Percentiles rank a stretch among this genome's conserved stretches.
These are phyloP conservation scores for Trametes elegans DNA, from an alignment of 768 basidiomycete species.

Conservation along the genomic window DNA sequence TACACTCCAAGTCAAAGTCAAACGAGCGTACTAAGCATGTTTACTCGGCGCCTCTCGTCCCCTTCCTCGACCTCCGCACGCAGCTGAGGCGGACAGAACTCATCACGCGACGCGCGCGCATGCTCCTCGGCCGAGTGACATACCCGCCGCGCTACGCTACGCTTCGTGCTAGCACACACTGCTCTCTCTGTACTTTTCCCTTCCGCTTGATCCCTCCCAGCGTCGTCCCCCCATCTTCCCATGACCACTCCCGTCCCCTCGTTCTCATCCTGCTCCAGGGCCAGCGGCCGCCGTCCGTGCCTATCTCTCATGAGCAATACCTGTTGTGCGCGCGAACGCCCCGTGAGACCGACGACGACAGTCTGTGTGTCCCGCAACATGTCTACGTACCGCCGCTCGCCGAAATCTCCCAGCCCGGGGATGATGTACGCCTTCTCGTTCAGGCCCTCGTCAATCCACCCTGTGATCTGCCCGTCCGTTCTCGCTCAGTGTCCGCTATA, in stretches of 20 bases:
- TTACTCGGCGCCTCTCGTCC: no score
- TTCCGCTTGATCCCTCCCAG: neutral
- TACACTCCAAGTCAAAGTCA: no score
- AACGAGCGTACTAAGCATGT: no score
- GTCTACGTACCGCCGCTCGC: conserved; percentile 74
- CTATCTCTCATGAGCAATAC: conserved; percentile 18
- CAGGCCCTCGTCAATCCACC: conserved; percentile 92
- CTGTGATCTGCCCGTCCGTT: conserved; percentile 65
- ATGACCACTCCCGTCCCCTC: neutral
- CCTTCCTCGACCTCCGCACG: no score
- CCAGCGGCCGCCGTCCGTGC: no score
- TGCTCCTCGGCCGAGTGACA: no score
- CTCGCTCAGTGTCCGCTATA: neutral
- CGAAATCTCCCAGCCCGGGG: conserved; percentile 97
- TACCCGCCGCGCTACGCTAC: no score
- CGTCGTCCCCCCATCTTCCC: neutral
- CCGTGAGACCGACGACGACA: neutral
- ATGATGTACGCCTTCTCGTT: conserved; percentile 91
- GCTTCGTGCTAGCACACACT: no score
- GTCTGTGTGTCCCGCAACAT: neutral
- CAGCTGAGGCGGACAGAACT: no score
- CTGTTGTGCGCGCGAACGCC: neutral
- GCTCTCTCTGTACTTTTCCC: neutral
- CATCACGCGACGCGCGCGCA: no score
- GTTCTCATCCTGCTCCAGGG: neutral